A percentile compares a stretch with the other conserved stretches of the same genome.
These are phyloP conservation scores for Gnetum montanum DNA, from an alignment of 75 land plant species.

Conservation along the genomic window DNA sequence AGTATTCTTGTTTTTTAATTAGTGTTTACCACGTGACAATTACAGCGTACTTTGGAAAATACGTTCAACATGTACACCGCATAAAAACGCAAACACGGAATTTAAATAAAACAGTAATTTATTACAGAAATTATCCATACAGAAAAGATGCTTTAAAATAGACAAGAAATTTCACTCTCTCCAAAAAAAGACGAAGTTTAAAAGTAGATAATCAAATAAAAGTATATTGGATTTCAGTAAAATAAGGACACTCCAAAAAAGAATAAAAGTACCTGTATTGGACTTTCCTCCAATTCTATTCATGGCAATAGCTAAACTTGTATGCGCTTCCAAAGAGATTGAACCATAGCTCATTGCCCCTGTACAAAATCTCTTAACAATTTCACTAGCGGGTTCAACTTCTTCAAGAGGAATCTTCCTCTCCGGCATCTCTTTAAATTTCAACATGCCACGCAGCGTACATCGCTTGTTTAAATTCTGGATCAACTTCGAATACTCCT, in stretches of 20 bases:
- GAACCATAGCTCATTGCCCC: conserved; percentile 99
- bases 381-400: conserved; percentile 97
- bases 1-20: too few relatives aligned
- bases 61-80: too few relatives aligned
- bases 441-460: conserved; percentile 85
- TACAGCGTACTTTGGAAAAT: too few relatives aligned
- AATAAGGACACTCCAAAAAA: too few relatives aligned
- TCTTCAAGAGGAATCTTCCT: conserved; percentile 69
- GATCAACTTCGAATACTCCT: conserved; percentile 81
- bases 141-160: background rate
- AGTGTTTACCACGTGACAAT: too few relatives aligned
- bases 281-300: conserved; percentile 95
- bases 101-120: too few relatives aligned
- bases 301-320: conserved; percentile 91
- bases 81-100: too few relatives aligned
- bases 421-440: conserved; percentile 56
- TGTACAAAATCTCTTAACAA: conserved; percentile 95
- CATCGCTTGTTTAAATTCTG: conserved; percentile 73
- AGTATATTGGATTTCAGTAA: too few relatives aligned
- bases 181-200: too few relatives aligned
- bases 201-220: too few relatives aligned
- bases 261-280: conserved; percentile 61
- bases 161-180: too few relatives aligned
- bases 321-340: conserved; percentile 91
- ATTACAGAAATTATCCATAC: background rate